A percentile compares a stretch with the other conserved stretches of the same genome.
These are phyloP conservation scores for Psidium guajava DNA, from an alignment of 345 rosid species.

Conservation along the genomic window DNA sequence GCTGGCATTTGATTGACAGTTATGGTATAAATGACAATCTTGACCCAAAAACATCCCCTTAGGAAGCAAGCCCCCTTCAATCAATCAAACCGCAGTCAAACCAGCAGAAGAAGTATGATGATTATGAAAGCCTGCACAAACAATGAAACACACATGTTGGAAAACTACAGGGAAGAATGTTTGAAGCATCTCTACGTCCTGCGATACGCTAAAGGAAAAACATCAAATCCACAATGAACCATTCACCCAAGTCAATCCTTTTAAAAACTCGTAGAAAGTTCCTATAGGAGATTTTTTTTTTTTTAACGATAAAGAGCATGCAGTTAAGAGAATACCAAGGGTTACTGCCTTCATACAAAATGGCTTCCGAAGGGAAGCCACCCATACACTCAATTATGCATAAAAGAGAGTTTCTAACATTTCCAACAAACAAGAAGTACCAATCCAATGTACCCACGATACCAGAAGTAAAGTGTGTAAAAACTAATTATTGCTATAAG, in stretches of 20 bases:
- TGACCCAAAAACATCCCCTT: slow-evolving; percentile 29
- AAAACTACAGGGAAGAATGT: neutral
- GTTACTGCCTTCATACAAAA: neutral
- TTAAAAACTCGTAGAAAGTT: neutral
- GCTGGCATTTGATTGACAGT: slow-evolving; percentile 58
- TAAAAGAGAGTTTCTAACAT: neutral
- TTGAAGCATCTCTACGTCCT: neutral
- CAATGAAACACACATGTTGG: neutral
- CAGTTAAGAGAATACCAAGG: neutral
- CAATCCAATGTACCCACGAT: neutral
- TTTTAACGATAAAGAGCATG: neutral
- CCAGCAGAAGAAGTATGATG: slow-evolving; percentile 10
- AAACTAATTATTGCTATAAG: neutral
- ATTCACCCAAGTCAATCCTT: neutral
- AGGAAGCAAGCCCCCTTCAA: slow-evolving; percentile 18
- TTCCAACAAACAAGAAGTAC: neutral
- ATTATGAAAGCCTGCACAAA: neutral
- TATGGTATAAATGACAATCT: slow-evolving; percentile 20
- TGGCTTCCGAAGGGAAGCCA: neutral
- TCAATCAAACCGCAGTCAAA: slow-evolving; percentile 7
- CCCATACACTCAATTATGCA: neutral
- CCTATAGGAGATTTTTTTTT: neutral
- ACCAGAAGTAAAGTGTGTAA: neutral
- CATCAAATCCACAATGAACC: neutral
- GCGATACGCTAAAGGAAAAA: neutral